Conservation (phyloP, 2,329 filamentous ascomycete species). For the Colletotrichum neosansevieriae region DNA sequence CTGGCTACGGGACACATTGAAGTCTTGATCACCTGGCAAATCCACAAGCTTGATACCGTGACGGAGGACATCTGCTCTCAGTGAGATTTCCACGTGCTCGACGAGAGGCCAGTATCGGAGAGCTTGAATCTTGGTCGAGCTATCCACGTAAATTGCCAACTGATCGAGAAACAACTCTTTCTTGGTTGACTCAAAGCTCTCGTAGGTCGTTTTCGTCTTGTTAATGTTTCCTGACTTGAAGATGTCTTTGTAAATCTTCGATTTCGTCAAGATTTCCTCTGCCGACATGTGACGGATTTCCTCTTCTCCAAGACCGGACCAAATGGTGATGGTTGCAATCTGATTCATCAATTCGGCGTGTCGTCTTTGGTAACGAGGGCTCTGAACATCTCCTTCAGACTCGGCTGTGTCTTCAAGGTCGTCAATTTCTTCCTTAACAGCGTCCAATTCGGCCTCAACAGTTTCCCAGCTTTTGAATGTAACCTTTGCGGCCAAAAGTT, state of each 20-base stretch:
- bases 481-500: conserved; percentile 15
- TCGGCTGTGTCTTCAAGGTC: conserved; percentile 16
- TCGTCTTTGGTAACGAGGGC: background rate
- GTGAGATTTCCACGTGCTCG: conserved; percentile 35
- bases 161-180: conserved; percentile 4
- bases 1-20: conserved; percentile 30
- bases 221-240: no score
- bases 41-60: conserved; percentile 41
- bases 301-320: no score
- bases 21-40: conserved; percentile 41
- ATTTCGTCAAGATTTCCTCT: no score
- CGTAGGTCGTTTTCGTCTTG: no score
- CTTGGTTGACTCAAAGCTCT: no score
- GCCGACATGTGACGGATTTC: no score
- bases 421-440: conserved; percentile 21
- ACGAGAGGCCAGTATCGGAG: conserved; percentile 39
- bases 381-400: background rate
- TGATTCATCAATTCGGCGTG: conserved; percentile 2
- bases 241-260: background rate
- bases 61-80: conserved; percentile 30
- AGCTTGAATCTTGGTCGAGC: background rate
- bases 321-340: background rate
- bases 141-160: conserved; percentile 37
- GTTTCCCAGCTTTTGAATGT: conserved; percentile 37
- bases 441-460: conserved; percentile 35